Conservation (phyloP, 495 filamentous ascomycete genomes). For the Trichoderma reesei region DNA sequence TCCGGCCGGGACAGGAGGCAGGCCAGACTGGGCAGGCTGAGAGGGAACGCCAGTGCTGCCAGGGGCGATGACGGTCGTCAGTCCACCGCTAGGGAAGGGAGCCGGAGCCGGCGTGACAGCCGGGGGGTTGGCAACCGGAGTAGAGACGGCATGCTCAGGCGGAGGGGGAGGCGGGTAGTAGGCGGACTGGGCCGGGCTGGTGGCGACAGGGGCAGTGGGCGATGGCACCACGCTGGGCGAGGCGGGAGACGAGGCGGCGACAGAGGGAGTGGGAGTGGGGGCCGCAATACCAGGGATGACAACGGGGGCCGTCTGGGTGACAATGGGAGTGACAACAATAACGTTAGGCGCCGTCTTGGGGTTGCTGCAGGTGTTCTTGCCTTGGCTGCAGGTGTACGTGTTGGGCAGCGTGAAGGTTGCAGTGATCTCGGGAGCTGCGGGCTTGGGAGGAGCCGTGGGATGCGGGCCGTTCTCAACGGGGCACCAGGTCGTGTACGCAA, state of each 20-base stretch:
- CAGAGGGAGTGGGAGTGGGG: slow-evolving; percentile 1
- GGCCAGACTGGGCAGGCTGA: slow-evolving; percentile 5
- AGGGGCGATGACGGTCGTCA: neutral
- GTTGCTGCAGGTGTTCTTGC: neutral
- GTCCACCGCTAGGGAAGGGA: neutral
- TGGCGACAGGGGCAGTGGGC: neutral
- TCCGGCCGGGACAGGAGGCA: slow-evolving; percentile 1
- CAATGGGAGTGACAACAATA: slow-evolving; percentile 1
- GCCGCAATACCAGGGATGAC: neutral
- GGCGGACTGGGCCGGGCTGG: slow-evolving; percentile 4
- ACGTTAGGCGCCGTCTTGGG: neutral
- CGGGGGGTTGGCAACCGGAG: neutral
- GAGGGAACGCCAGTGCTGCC: neutral
- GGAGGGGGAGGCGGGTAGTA: neutral
- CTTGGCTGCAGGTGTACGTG: neutral
- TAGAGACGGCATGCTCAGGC: neutral
- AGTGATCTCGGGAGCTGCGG: neutral
- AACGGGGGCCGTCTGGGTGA: slow-evolving; percentile 1
- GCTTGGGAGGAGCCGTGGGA: neutral
- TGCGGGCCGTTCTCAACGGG: neutral
- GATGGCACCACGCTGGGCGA: neutral
- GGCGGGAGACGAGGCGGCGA: neutral
- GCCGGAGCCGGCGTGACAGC: neutral
- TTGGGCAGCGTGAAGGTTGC: slow-evolving; percentile 2
- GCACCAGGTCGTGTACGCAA: slow-evolving; percentile 11